Conservation (phyloP, 2,329 filamentous ascomycete species). For the Fusarium nurragi region DNA sequence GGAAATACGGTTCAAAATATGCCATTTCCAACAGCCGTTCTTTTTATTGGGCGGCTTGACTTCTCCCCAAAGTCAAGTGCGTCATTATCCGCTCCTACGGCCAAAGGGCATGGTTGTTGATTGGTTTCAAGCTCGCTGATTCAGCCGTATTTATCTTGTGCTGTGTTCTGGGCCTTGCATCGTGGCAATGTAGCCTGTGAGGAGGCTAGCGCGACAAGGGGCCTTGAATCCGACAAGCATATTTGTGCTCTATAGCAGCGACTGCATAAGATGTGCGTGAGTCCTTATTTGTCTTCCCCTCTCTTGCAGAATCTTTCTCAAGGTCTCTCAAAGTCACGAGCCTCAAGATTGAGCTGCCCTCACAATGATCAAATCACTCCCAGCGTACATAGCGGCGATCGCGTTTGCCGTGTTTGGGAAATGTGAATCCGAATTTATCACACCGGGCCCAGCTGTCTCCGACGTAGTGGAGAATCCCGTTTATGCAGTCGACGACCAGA, state of each 20-base stretch:
- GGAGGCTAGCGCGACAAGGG: slow-evolving; percentile 10
- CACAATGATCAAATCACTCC: rapidly evolving
- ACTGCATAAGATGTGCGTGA: not conserved
- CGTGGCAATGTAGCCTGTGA: not conserved
- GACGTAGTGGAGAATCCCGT: not conserved
- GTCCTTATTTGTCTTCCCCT: not conserved
- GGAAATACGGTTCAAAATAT: not conserved
- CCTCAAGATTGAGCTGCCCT: rapidly evolving
- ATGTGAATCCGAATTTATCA: not conserved
- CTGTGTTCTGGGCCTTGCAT: not conserved
- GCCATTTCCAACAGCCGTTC: not conserved
- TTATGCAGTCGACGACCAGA: not conserved
- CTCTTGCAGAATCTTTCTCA: not conserved
- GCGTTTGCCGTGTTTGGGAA: not conserved
- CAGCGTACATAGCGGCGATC: rapidly evolving
- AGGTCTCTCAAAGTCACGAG: rapidly evolving
- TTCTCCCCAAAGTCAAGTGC: not conserved
- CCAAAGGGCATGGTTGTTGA: not conserved
- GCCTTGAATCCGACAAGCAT: not conserved
- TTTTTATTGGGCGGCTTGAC: not conserved
- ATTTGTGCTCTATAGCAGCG: not conserved
- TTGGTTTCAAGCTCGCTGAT: not conserved
- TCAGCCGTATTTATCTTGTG: not conserved
- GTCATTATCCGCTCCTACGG: slow-evolving; percentile 10
- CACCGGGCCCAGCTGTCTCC: rapidly evolving